These are phyloP conservation scores for Fragaria iinumae DNA, from an alignment of 306 rosid genomes.

Conservation along the genomic window DNA sequence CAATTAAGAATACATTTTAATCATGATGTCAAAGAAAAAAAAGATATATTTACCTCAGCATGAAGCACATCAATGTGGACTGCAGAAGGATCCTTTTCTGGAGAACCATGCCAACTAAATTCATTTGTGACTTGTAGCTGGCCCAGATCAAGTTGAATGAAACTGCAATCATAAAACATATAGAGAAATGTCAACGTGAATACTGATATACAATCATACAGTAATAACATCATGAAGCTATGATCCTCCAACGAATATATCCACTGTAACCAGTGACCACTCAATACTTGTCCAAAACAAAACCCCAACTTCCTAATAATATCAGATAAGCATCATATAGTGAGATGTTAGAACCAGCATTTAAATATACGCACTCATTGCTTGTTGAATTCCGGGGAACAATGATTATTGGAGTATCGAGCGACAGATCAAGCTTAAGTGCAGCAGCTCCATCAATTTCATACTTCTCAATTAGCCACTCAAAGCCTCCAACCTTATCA, in stretches of 20 bases:
- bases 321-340: slow-evolving; percentile 6
- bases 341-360: slow-evolving; percentile 14
- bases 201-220: slow-evolving; percentile 7
- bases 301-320: slow-evolving; percentile 1
- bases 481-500: slow-evolving; percentile 97
- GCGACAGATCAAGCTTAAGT: slow-evolving; percentile 87
- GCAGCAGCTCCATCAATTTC: slow-evolving; percentile 97
- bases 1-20: slow-evolving; percentile 22
- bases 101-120: slow-evolving; percentile 89
- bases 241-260: background rate
- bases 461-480: slow-evolving; percentile 90
- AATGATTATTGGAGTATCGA: slow-evolving; percentile 88
- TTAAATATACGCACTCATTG: slow-evolving; percentile 71
- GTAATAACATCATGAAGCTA: slow-evolving; percentile 4
- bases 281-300: background rate
- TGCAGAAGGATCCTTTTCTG: slow-evolving; percentile 81
- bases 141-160: slow-evolving; percentile 97
- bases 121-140: slow-evolving; percentile 75
- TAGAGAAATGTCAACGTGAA: background rate
- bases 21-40: background rate
- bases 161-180: slow-evolving; percentile 48
- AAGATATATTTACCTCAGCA: slow-evolving; percentile 67
- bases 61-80: slow-evolving; percentile 85
- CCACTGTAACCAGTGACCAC: background rate
- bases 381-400: slow-evolving; percentile 83